phyloP scores from a whole-genome alignment of 1,284 basidiomycete genomes.

The Inonotus obliquus region DNA sequence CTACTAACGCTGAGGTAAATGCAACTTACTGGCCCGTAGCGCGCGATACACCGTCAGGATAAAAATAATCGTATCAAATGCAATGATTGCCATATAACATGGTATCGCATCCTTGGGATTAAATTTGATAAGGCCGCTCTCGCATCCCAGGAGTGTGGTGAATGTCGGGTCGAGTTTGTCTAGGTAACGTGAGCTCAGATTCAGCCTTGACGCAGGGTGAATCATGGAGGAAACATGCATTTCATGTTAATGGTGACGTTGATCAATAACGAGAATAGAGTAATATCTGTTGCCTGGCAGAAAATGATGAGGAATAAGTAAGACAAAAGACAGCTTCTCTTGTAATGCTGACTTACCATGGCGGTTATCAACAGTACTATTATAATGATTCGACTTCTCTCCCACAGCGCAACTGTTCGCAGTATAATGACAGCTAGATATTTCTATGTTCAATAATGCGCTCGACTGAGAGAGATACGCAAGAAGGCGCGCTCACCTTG shows the following conservation, averaged over 20 bases:
- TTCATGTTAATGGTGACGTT: not conserved
- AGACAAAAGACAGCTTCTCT: not conserved
- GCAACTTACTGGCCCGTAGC: conserved; percentile 5
- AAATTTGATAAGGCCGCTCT: conserved; percentile 10
- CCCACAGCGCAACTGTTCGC: conserved; percentile 15
- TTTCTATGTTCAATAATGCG: not conserved
- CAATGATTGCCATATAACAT: conserved; percentile 12
- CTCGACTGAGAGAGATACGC: not conserved
- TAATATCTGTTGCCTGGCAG: not conserved
- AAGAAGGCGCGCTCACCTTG: conserved; percentile 5
- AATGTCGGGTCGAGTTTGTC: not conserved
- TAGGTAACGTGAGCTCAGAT: not conserved
- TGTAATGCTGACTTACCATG: not conserved
- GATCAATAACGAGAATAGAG: not conserved
- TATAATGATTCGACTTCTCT: conserved; percentile 6
- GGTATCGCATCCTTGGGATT: conserved; percentile 12
- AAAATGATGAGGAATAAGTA: not conserved
- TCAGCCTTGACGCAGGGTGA: not conserved
- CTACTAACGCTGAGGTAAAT: not conserved
- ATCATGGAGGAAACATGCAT: not conserved
- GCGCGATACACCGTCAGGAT: conserved; percentile 8
- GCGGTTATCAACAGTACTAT: not conserved
- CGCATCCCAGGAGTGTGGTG: conserved; percentile 8
- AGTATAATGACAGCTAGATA: conserved; percentile 13
- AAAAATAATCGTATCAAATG: conserved; percentile 16